Conservation (phyloP, 163 green algal species). For the Chlamydomonas reinhardtii region DNA sequence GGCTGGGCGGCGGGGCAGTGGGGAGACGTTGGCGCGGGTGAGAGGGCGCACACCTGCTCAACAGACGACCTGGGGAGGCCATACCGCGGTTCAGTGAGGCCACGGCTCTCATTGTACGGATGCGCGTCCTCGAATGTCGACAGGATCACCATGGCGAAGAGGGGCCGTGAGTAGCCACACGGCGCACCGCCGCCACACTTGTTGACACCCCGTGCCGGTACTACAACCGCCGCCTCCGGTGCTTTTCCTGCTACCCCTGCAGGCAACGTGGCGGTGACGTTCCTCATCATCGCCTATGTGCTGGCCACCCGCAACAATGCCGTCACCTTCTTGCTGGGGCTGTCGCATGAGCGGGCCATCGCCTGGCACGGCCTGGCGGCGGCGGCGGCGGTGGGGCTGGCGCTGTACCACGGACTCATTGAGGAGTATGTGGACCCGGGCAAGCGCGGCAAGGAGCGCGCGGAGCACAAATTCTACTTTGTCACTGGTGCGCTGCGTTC, state of each 20-base stretch:
- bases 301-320: background rate
- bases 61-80: too few relatives aligned
- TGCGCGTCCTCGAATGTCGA: background rate
- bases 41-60: background rate
- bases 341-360: background rate
- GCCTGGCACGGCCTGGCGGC: conserved; percentile 1
- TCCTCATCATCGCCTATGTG: background rate
- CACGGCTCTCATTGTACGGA: too few relatives aligned
- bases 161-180: too few relatives aligned
- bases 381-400: background rate
- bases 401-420: conserved; percentile 1
- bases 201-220: too few relatives aligned
- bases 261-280: conserved; percentile 1
- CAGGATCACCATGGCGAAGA: background rate
- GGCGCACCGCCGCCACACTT: too few relatives aligned
- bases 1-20: background rate
- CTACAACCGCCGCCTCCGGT: background rate
- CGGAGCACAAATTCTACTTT: background rate
- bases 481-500: too few relatives aligned
- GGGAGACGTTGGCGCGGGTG: background rate
- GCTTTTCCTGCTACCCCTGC: background rate
- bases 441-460: background rate
- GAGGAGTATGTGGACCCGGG: background rate
- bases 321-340: background rate
- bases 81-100: too few relatives aligned